Conservation (phyloP, 2,329 filamentous ascomycete genomes). For the Pseudocercospora fijiensis region DNA sequence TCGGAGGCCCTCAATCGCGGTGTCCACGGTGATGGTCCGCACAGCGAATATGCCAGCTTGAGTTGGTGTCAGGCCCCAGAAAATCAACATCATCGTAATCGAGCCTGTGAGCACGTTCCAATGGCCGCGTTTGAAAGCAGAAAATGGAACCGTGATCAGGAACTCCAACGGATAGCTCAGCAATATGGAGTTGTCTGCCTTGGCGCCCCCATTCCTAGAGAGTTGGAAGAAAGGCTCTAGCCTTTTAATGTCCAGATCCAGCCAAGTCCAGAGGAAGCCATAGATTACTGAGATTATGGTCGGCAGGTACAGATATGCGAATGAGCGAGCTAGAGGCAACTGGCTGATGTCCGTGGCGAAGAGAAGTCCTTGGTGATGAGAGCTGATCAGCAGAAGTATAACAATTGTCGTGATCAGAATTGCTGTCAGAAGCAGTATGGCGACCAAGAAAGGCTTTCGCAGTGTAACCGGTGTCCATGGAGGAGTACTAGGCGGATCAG, state of each 20-base stretch:
- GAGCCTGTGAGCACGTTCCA: constrained; percentile 55
- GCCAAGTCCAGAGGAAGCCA: constrained; percentile 59
- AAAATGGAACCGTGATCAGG: constrained; percentile 46
- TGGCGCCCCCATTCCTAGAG: constrained; percentile 48
- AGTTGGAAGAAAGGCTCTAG: constrained; percentile 62
- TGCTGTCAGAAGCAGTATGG: constrained; percentile 37
- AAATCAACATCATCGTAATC: constrained; percentile 51
- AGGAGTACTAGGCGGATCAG: too few relatives aligned
- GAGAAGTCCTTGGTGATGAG: constrained; percentile 45
- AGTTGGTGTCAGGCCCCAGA: constrained; percentile 56
- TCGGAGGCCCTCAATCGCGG: too few relatives aligned
- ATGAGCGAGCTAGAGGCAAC: constrained; percentile 40
- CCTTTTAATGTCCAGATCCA: constrained; percentile 59
- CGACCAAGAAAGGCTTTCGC: constrained; percentile 40
- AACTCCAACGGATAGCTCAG: constrained; percentile 57
- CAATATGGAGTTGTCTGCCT: constrained; percentile 47
- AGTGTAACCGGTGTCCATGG: constrained; percentile 45
- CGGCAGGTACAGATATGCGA: constrained; percentile 54
- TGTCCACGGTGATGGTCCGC: constrained; percentile 14
- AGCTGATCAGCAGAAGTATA: constrained; percentile 45
- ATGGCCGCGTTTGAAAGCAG: constrained; percentile 43
- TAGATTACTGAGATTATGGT: constrained; percentile 57
- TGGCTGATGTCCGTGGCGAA: constrained; percentile 40
- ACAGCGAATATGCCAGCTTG: constrained; percentile 57
- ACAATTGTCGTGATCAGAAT: constrained; percentile 49